phyloP scores from a whole-genome alignment of 1,284 basidiomycete genomes.

The Macrocystidia cucumis region DNA sequence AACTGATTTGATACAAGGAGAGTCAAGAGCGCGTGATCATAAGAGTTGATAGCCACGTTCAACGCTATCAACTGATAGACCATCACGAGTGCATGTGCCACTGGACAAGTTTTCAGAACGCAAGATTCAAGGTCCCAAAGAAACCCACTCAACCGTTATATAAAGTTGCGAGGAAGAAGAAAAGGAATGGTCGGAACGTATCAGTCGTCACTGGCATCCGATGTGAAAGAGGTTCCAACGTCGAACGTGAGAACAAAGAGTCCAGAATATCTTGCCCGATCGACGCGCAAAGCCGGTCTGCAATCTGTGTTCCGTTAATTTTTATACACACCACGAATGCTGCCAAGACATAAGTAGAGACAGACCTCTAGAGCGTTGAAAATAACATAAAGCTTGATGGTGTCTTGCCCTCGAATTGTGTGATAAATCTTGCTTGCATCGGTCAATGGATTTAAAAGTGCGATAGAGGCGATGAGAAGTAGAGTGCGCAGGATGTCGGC shows the following conservation, averaged over 20 bases:
- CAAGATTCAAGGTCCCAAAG: not conserved
- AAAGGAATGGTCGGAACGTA: slow-evolving; percentile 74
- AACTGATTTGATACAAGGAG: slow-evolving; percentile 97
- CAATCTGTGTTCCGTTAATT: slow-evolving; percentile 61
- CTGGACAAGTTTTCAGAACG: slow-evolving; percentile 29
- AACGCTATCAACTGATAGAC: slow-evolving; percentile 94
- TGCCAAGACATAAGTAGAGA: slow-evolving; percentile 2
- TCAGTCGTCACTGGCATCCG: slow-evolving; percentile 49
- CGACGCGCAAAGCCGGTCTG: slow-evolving; percentile 89
- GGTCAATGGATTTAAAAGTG: slow-evolving; percentile 76
- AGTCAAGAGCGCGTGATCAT: slow-evolving; percentile 93
- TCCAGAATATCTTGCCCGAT: slow-evolving; percentile 98
- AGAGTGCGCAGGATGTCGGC: slow-evolving; percentile 83
- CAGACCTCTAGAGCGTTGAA: slow-evolving; percentile 94
- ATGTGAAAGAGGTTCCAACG: slow-evolving; percentile 70
- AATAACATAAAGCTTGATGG: slow-evolving; percentile 98
- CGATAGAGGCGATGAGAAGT: slow-evolving; percentile 71
- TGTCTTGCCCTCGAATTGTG: slow-evolving; percentile 96
- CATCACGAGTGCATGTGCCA: slow-evolving; percentile 89
- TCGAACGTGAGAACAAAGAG: slow-evolving; percentile 91
- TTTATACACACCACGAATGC: not conserved
- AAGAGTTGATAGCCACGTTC: slow-evolving; percentile 98
- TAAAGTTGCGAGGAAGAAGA: slow-evolving; percentile 76
- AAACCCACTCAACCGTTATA: slow-evolving; percentile 89
- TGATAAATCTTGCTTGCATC: slow-evolving; percentile 99